These are phyloP conservation scores for Pachyrhizus erosus DNA, from an alignment of 306 rosid species.

Conservation along the genomic window DNA sequence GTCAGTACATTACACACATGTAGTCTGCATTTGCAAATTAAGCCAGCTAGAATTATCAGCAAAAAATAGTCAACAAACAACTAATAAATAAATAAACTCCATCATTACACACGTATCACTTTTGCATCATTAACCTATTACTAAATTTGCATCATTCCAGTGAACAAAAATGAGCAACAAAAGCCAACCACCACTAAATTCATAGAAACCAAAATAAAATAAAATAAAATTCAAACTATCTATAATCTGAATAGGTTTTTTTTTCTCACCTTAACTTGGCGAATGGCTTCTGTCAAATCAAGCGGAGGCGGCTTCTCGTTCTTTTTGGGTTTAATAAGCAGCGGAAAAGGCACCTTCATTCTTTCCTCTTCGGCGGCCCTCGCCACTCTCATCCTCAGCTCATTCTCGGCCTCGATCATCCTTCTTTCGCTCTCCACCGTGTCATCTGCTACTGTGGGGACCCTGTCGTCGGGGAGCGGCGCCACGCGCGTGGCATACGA, in stretches of 20 bases:
- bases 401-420: slow-evolving; percentile 57
- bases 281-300: slow-evolving; percentile 85
- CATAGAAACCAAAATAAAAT: neutral
- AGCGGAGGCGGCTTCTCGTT: slow-evolving; percentile 69
- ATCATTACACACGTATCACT: neutral
- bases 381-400: slow-evolving; percentile 49
- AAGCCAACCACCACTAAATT: neutral
- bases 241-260: neutral
- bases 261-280: slow-evolving; percentile 77
- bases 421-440: slow-evolving; percentile 59
- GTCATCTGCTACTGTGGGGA: slow-evolving; percentile 4
- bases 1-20: neutral
- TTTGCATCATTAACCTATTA: too few species aligned
- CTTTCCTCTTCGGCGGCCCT: slow-evolving; percentile 62
- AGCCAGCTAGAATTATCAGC: neutral
- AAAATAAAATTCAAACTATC: neutral
- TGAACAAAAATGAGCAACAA: neutral
- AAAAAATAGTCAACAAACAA: neutral
- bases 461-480: slow-evolving; percentile 80
- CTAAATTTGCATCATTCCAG: too few species aligned
- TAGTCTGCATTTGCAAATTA: neutral
- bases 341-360: slow-evolving; percentile 74
- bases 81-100: too few species aligned
- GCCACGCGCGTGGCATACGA: slow-evolving; percentile 73
- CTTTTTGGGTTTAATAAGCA: slow-evolving; percentile 65